Conservation (phyloP, 2,329 filamentous ascomycete species). For the Zymoseptoria passerinii region DNA sequence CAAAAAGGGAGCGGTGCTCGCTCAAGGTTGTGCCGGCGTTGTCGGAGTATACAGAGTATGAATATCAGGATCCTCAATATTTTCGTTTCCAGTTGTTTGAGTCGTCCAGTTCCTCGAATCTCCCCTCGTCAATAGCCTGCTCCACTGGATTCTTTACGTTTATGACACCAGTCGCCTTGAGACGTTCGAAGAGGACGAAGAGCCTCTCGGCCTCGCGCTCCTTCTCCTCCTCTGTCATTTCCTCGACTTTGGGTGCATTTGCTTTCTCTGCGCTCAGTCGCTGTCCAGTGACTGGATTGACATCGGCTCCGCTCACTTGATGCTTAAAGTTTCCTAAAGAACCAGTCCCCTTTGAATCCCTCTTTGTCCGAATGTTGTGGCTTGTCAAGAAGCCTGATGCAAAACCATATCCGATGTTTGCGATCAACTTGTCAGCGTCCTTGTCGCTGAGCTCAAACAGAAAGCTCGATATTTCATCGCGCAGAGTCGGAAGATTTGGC, state of each 20-base stretch:
- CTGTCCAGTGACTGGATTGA: slow-evolving; percentile 87
- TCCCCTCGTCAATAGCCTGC: slow-evolving; percentile 58
- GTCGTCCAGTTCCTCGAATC: slow-evolving; percentile 56
- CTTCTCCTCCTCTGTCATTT: slow-evolving; percentile 88
- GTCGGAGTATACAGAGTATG: not conserved
- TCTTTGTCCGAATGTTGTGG: slow-evolving; percentile 70
- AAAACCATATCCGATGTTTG: slow-evolving; percentile 90
- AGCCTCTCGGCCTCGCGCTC: slow-evolving; percentile 82
- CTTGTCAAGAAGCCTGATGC: slow-evolving; percentile 84
- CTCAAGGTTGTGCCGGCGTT: too few relatives aligned
- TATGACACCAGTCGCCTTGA: slow-evolving; percentile 68
- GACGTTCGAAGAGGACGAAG: slow-evolving; percentile 79
- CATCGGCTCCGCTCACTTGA: slow-evolving; percentile 28
- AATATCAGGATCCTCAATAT: not conserved
- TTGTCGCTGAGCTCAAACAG: slow-evolving; percentile 82
- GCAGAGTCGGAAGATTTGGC: slow-evolving; percentile 60
- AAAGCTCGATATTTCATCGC: slow-evolving; percentile 66
- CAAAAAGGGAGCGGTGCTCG: too few relatives aligned
- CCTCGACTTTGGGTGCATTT: slow-evolving; percentile 53
- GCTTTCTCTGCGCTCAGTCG: slow-evolving; percentile 35
- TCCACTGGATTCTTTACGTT: slow-evolving; percentile 72
- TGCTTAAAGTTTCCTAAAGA: slow-evolving; percentile 25
- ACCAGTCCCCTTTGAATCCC: slow-evolving; percentile 52
- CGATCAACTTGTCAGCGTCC: slow-evolving; percentile 70
- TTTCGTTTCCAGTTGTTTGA: not conserved